Evolutionary conservation across 208 protist species (phyloP).

Genomic region (Novymonas esmeraldas): DNA sequence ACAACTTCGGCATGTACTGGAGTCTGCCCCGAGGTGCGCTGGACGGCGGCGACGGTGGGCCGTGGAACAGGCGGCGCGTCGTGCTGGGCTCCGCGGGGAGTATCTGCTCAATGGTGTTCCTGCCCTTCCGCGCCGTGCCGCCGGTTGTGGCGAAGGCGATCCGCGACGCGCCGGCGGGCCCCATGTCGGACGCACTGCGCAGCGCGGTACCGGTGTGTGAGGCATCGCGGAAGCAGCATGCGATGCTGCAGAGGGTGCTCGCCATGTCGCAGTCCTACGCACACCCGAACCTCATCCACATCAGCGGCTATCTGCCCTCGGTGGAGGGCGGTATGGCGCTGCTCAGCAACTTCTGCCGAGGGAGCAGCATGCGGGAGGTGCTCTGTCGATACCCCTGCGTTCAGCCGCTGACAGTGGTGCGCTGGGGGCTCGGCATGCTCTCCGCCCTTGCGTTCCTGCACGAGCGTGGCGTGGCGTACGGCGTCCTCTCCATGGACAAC

Average conservation of each 20-base stretch:
- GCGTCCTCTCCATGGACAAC: conserved; percentile 63
- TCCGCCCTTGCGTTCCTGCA: conserved; percentile 62
- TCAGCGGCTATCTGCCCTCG: conserved; percentile 9
- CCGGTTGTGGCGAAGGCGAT: conserved; percentile 17
- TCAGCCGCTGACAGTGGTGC: conserved; percentile 18
- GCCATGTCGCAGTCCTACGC: neutral
- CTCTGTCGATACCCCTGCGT: conserved; percentile 21
- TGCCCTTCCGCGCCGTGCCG: conserved; percentile 1
- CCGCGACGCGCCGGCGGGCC: neutral
- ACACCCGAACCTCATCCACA: conserved; percentile 17
- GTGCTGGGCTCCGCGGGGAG: too few relatives aligned
- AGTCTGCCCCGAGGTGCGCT: too few relatives aligned
- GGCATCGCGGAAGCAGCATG: neutral
- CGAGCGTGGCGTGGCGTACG: conserved; percentile 51
- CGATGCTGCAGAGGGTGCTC: neutral
- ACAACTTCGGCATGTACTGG: too few relatives aligned
- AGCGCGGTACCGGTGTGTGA: conserved; percentile 15
- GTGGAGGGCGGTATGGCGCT: conserved; percentile 12
- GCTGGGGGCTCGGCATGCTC: conserved; percentile 58
- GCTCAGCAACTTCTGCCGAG: conserved; percentile 44
- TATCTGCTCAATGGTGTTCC: too few relatives aligned
- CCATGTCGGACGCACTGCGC: conserved; percentile 18
- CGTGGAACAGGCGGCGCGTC: too few relatives aligned
- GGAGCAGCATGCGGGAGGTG: conserved; percentile 39
- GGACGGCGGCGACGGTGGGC: too few relatives aligned